Base-by-base conservation (phyloP, 768 basidiomycete genomes). In the Chalciporus piperatus region DNA sequence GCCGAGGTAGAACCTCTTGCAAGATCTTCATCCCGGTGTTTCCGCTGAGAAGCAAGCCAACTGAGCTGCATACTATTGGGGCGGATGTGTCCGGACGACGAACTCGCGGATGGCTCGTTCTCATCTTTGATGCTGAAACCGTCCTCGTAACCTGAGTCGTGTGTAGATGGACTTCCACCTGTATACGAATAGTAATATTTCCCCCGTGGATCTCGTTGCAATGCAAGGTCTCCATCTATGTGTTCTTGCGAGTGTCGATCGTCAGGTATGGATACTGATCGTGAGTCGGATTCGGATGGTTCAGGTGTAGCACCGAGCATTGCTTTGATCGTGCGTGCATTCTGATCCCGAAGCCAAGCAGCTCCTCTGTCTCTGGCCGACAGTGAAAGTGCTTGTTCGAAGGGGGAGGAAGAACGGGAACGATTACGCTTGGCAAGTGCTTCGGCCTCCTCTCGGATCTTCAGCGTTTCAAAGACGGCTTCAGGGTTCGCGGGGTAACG, bases 311-410 rank as follows among this genome's bases (percentile, higher is more conserved):
- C 64, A 16, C 85, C 86, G 7, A 87, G 70, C 73, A 81, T 81
- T 17, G 78, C 77, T 41, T 80, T 78, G 45, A 84, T 76, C 0
- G 79, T 76, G 12, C 89, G 79, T 28, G 81, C 77, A 45, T 82
- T 88, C 67, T 96, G 92, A 59, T 94, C 91, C 32, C 80, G 78
- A 40, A 96, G 67, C 92, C 92, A 95, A 23, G 85, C 81, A 7
- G 81, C 82, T 0, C 89, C 88, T 9, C 89, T 80, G 62, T 87
- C 83, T 48, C 76, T 77, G 6, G 77, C 76, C n/a, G 75, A 72
- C 23, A 71, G 55, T 20, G 79, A 66, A 22, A 74, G 67, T 3
- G 76, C 74, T 6, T 62, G 59, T 50, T 66, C 61, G 40, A 74
- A 69, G 19, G 79, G 69, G 5, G 75, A 61, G 40, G 73, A 72